Evolutionary conservation across 2,329 filamentous ascomycete genomes (phyloP).

Genomic region (Stenocarpella maydis): DNA sequence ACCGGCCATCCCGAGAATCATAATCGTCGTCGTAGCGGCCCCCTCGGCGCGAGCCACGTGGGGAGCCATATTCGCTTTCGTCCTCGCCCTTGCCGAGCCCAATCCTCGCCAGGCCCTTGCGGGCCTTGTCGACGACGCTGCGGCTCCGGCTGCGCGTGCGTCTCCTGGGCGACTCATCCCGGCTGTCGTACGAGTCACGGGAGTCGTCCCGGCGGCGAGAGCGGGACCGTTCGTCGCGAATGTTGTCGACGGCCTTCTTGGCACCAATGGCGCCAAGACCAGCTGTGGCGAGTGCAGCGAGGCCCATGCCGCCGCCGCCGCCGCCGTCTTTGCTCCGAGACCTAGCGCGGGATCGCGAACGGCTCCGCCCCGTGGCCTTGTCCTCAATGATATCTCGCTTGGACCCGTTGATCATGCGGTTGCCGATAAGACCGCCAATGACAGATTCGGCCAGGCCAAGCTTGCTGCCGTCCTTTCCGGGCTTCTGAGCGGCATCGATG

Average conservation of each 20-base stretch:
- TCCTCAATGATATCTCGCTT: conserved; percentile 71
- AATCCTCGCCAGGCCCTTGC: conserved; percentile 68
- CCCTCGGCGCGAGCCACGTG: conserved; percentile 39
- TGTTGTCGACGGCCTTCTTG: conserved; percentile 63
- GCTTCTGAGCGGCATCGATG: conserved; percentile 79
- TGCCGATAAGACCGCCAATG: conserved; percentile 86
- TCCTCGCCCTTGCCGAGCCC: conserved; percentile 62
- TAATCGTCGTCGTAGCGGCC: conserved; percentile 52
- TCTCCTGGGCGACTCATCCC: conserved; percentile 50
- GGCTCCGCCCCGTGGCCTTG: conserved; percentile 66
- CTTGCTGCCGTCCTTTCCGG: conserved; percentile 79
- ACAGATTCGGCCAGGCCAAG: conserved; percentile 86
- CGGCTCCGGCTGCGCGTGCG: conserved; percentile 59
- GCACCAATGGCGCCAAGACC: conserved; percentile 67
- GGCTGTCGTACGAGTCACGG: conserved; percentile 55
- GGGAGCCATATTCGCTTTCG: conserved; percentile 38
- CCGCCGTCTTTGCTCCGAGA: conserved; percentile 61
- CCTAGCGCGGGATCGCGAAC: conserved; percentile 75
- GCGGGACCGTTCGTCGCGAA: conserved; percentile 50
- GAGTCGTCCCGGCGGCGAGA: conserved; percentile 56
- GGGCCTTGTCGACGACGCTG: conserved; percentile 70
- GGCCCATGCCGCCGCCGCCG: conserved; percentile 56
- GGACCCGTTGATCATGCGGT: conserved; percentile 84
- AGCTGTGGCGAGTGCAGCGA: conserved; percentile 71
- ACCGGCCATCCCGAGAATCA: conserved; percentile 50